phyloP scores from a whole-genome alignment of 331 rosid genomes.

The Rhamnella rubrinervis region DNA sequence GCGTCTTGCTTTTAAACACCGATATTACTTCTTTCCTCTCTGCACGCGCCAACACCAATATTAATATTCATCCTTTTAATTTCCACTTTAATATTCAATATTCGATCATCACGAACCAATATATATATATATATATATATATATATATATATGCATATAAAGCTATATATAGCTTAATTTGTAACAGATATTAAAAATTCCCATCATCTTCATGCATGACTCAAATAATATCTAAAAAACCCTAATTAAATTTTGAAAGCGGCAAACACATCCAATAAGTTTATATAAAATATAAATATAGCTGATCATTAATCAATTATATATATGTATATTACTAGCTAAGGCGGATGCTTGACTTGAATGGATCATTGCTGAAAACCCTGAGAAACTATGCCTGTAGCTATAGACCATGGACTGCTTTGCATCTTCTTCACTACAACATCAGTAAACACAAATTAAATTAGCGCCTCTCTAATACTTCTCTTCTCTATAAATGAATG shows the following conservation, averaged over 20 bases:
- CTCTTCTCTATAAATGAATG: no score
- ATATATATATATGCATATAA: not conserved
- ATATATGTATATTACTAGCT: slow-evolving; percentile 29
- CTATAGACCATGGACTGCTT: slow-evolving; percentile 48
- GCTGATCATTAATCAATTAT: no score
- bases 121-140: not conserved
- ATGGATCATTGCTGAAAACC: slow-evolving; percentile 56
- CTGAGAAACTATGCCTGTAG: slow-evolving; percentile 59
- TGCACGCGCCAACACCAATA: slow-evolving; percentile 16
- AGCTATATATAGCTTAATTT: no score
- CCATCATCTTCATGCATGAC: not conserved
- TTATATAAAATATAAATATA: no score
- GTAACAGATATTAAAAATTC: no score
- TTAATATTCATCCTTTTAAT: not conserved
- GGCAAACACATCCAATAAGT: no score
- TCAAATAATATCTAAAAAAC: no score
- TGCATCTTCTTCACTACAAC: slow-evolving; percentile 48
- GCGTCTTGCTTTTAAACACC: slow-evolving; percentile 44
- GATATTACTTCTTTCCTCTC: slow-evolving; percentile 57
- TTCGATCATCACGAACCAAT: no score
- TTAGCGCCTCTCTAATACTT: no score
- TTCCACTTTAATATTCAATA: no score
- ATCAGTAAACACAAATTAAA: not conserved
- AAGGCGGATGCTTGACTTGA: slow-evolving; percentile 48
- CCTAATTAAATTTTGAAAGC: no score